Evolutionary conservation across 768 basidiomycete species (phyloP).

Genomic region (Melanogaster broomeanus): DNA sequence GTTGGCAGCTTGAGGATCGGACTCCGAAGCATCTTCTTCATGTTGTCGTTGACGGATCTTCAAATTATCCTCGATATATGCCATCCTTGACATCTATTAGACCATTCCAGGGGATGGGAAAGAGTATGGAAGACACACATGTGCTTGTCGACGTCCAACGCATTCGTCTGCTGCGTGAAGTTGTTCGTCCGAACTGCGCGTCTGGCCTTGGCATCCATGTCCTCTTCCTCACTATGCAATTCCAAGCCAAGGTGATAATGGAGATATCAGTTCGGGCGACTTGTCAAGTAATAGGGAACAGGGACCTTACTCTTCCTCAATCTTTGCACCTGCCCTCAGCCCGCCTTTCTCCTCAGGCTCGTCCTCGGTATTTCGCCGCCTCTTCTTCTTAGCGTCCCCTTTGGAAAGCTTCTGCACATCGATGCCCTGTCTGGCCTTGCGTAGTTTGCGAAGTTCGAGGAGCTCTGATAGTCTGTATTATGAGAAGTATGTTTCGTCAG

Average conservation of each 20-base stretch:
- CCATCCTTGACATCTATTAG: slow-evolving; percentile 67
- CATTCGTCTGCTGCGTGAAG: slow-evolving; percentile 97
- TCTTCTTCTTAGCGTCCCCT: slow-evolving; percentile 78
- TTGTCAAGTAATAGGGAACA: not conserved
- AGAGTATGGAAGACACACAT: slow-evolving; percentile 60
- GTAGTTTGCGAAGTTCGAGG: slow-evolving; percentile 78
- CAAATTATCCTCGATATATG: slow-evolving; percentile 94
- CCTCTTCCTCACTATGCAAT: slow-evolving; percentile 54
- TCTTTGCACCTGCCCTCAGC: slow-evolving; percentile 51
- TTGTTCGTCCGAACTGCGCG: slow-evolving; percentile 82
- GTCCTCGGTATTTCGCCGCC: slow-evolving; percentile 49
- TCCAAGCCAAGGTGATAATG: not conserved
- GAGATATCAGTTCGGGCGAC: not conserved
- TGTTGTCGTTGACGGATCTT: slow-evolving; percentile 63
- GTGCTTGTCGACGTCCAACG: slow-evolving; percentile 96
- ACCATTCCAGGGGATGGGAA: not conserved
- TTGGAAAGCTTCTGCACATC: slow-evolving; percentile 82
- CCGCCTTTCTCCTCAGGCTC: slow-evolving; percentile 53
- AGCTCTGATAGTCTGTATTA: slow-evolving; percentile 71
- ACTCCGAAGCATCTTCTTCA: slow-evolving; percentile 49
- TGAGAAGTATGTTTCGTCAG: not conserved
- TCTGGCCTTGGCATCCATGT: slow-evolving; percentile 70
- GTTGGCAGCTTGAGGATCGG: slow-evolving; percentile 51
- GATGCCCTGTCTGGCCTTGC: slow-evolving; percentile 76
- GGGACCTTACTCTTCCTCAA: slow-evolving; percentile 49